Conservation (phyloP, 176 grass and related monocot species). For the Paspalum vaginatum region DNA sequence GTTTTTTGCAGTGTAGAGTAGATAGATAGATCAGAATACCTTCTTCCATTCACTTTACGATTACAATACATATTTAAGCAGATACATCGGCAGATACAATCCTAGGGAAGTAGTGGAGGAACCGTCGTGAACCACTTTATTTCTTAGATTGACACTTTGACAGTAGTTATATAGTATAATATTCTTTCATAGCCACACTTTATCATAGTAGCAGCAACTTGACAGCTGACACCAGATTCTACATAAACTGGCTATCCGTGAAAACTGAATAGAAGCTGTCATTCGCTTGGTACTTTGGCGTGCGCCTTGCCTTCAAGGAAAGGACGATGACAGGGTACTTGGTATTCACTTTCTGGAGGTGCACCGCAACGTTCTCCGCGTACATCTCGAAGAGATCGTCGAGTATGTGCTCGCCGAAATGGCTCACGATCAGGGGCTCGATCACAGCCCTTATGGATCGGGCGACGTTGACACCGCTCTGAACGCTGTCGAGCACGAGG, state of each 20-base stretch:
- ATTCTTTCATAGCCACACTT: background rate
- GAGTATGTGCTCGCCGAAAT: constrained; percentile 47
- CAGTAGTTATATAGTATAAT: background rate
- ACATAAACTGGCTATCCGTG: background rate
- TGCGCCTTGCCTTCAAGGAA: constrained; percentile 34
- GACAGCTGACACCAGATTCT: background rate
- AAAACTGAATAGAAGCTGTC: background rate
- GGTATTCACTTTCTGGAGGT: constrained; percentile 49
- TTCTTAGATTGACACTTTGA: background rate
- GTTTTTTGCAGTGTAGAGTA: no score
- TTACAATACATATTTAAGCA: no score
- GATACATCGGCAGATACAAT: background rate
- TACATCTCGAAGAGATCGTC: constrained; percentile 58
- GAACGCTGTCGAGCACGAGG: constrained; percentile 22
- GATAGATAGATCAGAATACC: no score
- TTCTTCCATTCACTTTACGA: no score
- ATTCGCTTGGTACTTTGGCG: background rate
- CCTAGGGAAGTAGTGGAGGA: background rate
- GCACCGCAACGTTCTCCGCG: constrained; percentile 29
- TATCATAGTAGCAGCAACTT: background rate
- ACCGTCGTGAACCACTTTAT: background rate
- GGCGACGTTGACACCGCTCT: constrained; percentile 52
- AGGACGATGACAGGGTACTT: constrained; percentile 54
- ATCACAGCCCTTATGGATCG: constrained; percentile 45
- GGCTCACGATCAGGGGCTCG: constrained; percentile 31